Evolutionary conservation across 768 basidiomycete species (phyloP), one percentile per base, ranked within the genome.

Genomic region (Trametes sanguinea): DNA sequence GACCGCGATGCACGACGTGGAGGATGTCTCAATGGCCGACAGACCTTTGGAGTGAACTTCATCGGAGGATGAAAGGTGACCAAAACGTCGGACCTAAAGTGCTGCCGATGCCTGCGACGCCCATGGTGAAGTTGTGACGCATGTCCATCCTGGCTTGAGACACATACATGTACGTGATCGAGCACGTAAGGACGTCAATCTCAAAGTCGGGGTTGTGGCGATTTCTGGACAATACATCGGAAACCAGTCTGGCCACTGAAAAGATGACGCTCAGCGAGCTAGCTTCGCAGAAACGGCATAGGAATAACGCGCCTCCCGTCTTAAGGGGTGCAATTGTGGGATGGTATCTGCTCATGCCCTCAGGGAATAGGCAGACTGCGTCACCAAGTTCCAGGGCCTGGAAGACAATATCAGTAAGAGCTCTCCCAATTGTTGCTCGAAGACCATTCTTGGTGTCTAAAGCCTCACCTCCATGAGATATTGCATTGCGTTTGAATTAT

Each of bases 241-340:
- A 90, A 14, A 93, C 82, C 65, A 95, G 80, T 47, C 94, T 84
- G 6, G 93, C 89, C 27, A 92, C 93, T 92, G 47, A 11, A 32
- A 45, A 11, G 3, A 55, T 10, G 53, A 57, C 33, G 14, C 33
- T 48, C 51, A 65, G 16, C 53, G 54, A 16, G 35, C 35, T 62
- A 45, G 40, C n/a, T 11, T 14, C n/a, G 6, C 30, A 14, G 22
- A 27, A 33, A 13, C 50, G 60, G 57, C 17, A 4, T 32, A 11
- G 17, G 33, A 17, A 22, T 22, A 13, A 35, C 16, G 72, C 78
- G 89, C 90, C 90, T 73, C 94, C 94, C 9, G 93, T 94, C 73
- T 92, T 93, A 53, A 95, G 73, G 3, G 93, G 91, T 3, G 92
- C 90, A 55, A 95, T 89, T n/a, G 83, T 86, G 0, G 93, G 91